Evolutionary conservation across 495 filamentous ascomycete species (phyloP).

Genomic region (Talaromyces trachyspermus): DNA sequence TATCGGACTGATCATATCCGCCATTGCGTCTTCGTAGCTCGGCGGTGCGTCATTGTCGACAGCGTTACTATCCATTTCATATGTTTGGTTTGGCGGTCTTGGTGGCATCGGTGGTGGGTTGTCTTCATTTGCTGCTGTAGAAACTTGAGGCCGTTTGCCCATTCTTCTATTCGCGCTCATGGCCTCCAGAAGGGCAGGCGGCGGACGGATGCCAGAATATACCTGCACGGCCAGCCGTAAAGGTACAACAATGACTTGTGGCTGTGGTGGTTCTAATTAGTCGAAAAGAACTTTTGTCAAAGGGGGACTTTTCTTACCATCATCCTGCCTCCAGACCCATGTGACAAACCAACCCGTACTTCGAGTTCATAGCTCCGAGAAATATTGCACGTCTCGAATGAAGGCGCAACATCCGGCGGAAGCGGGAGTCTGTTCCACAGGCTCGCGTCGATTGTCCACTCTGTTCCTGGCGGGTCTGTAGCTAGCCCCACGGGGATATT

Average conservation of each 20-base stretch:
- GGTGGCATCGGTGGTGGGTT: constrained; percentile 29
- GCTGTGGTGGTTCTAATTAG: constrained; percentile 30
- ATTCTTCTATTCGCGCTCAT: constrained; percentile 40
- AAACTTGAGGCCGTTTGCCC: constrained; percentile 15
- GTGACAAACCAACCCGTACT: constrained; percentile 66
- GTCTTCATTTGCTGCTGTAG: constrained; percentile 18
- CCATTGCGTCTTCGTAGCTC: constrained; percentile 89
- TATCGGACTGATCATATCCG: constrained; percentile 60
- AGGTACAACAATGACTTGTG: constrained; percentile 65
- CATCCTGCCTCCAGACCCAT: constrained; percentile 39
- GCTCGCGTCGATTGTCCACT: constrained; percentile 54
- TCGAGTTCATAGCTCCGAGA: constrained; percentile 74
- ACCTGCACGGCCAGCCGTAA: constrained; percentile 72
- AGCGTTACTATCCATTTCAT: constrained; percentile 22
- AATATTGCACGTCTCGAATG: constrained; percentile 86
- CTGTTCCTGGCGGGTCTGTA: constrained; percentile 53
- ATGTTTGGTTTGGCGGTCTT: constrained; percentile 17
- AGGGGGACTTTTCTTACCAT: constrained; percentile 41
- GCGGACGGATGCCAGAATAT: constrained; percentile 86
- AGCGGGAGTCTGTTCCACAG: constrained; percentile 65
- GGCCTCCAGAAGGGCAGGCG: constrained; percentile 62
- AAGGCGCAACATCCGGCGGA: constrained; percentile 77
- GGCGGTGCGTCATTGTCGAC: constrained; percentile 63
- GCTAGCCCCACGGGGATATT: constrained; percentile 51
- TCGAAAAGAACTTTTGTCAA: constrained; percentile 2